Base-by-base conservation (phyloP, 257 asterid species). In the Coffea canephora region DNA sequence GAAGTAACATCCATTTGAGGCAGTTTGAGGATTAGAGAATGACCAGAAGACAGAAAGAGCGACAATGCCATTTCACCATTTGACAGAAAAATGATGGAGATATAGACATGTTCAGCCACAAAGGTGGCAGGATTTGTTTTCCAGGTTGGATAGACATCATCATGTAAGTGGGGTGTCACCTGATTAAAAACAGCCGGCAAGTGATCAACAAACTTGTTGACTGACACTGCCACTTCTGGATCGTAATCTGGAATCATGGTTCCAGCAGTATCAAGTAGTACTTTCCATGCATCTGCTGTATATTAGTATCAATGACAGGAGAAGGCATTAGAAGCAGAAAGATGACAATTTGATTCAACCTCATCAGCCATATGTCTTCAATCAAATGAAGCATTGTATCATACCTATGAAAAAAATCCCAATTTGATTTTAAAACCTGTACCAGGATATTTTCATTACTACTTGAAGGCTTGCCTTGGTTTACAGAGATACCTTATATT, bases 101-200 rank as follows among this genome's bases (percentile, higher is more conserved):
- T 55, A 67, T 18, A 71, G 34, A 46, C 5, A 52, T 45, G 46
- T 54, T 27, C 31, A 75, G 10, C 36, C 45, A 55, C 15, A 62
- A 34, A 70, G 43, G 11, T 50, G 27, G 16, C 46, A 16, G 39
- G 8, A 43, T 14, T 59, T 18, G n/a, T 31, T 9, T 73, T 54
- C 14, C 41, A 70, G 27, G 64, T 23, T n/a, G 27, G 10, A n/a
- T 43, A 39, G 43, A 1, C 43, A 39, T 39, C 43, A 39, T 39
- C 43, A 39, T 39, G 43, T 71, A 71, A 73, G 64, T 31, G 55
- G 46, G 18, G 69, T 12, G 7, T 83, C 80, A 95, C 99, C 98
- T 93, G 97, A 76, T 83, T 84, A 85, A 93, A 93, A 79, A 95
- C 98, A 7, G 88, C 88, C 41, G 98, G 98, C 89, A 95, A 81